Evolutionary conservation across 1,284 basidiomycete species (phyloP).

Genomic region (Schizophyllum commune): DNA sequence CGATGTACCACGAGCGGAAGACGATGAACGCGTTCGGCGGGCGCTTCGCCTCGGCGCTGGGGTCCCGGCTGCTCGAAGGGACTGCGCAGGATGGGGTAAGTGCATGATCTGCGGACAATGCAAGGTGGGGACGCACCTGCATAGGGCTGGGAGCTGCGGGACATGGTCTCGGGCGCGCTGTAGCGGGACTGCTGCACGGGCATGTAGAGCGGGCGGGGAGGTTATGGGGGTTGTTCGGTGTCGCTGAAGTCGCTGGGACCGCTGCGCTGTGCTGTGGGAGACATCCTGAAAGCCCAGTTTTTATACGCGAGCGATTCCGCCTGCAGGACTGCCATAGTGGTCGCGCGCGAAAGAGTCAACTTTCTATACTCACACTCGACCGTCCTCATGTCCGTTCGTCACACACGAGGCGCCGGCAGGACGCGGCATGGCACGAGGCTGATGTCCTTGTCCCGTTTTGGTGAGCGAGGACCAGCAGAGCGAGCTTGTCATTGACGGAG

Average conservation of each 20-base stretch:
- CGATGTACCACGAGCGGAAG: neutral
- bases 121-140: neutral
- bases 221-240: neutral
- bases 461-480: neutral
- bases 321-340: neutral
- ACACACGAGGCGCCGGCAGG: neutral
- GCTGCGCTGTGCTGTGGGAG: neutral
- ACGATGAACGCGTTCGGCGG: neutral
- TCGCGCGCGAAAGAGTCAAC: neutral
- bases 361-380: neutral
- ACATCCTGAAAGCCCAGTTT: neutral
- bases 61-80: neutral
- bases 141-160: neutral
- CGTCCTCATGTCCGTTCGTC: neutral
- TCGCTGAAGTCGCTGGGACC: neutral
- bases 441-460: neutral
- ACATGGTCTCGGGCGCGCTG: neutral
- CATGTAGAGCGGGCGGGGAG: neutral
- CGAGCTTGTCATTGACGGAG: neutral
- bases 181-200: neutral
- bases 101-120: neutral
- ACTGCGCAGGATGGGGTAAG: neutral
- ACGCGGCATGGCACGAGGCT: neutral
- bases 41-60: neutral
- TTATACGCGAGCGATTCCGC: neutral